Percentiles rank a stretch among this genome's conserved stretches.
These are phyloP conservation scores for Sclerotiophoma versabilis DNA, from an alignment of 2,329 filamentous ascomycete genomes.

Conservation along the genomic window DNA sequence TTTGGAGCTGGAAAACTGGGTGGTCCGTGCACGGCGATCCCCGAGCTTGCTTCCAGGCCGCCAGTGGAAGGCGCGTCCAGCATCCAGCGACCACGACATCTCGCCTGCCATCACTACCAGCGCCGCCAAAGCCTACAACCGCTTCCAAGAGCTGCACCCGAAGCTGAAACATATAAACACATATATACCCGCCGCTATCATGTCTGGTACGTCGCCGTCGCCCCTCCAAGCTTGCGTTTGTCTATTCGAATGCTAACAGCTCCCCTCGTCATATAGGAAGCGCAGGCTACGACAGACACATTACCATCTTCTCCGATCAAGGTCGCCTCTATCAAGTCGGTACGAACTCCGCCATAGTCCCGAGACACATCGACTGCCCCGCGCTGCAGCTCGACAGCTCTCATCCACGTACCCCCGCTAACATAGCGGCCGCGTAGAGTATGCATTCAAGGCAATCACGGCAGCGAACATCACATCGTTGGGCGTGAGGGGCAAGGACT, in stretches of 20 bases:
- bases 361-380: neutral
- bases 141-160: constrained; percentile 34
- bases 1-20: constrained; percentile 32
- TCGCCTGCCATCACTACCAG: constrained; percentile 30
- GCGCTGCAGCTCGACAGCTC: constrained; percentile 1
- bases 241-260: constrained; percentile 38
- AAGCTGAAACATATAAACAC: constrained; percentile 39
- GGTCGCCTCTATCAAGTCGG: constrained; percentile 99
- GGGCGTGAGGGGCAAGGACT: constrained; percentile 94
- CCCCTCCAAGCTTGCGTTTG: constrained; percentile 23
- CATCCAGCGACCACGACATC: constrained; percentile 29
- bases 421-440: constrained; percentile 68
- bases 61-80: constrained; percentile 42
- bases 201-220: constrained; percentile 49
- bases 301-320: constrained; percentile 99
- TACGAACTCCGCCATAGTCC: constrained; percentile 59
- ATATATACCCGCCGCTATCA: constrained; percentile 44
- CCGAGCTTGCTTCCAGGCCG: constrained; percentile 41
- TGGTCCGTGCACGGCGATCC: constrained; percentile 17
- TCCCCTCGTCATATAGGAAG: constrained; percentile 40
- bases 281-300: constrained; percentile 92
- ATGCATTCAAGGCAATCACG: constrained; percentile 99
- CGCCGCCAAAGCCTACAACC: constrained; percentile 39
- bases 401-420: constrained; percentile 20
- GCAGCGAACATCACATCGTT: constrained; percentile 99